Evolutionary conservation across 2,329 filamentous ascomycete genomes (phyloP), one percentile per base, ranked within the genome.

Genomic region (Periconia sp.): DNA sequence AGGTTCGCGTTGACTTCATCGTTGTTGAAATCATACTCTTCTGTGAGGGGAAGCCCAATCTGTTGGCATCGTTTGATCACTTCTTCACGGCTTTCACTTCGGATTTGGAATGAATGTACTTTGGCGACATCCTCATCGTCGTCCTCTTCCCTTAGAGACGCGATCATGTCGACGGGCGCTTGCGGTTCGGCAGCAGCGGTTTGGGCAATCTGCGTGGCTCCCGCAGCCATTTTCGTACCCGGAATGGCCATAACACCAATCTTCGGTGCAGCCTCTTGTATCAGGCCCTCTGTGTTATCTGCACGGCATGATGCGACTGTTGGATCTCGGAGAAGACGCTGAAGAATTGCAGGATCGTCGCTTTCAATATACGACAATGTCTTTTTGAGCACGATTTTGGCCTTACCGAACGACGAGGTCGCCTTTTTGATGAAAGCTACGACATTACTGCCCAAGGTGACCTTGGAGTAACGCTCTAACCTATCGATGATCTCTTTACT

Each of bases 11-110:
- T 99, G 62, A 86, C 83, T 56, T 90, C 85, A 71, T 99, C 94
- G 63, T 94, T 92, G 53, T 92, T 84, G 74, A 97, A 99, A 72
- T 99, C 94, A 74, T 99, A 99, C 75, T 99, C 94, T 72, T 97
- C 92, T 9, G 97, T 84, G 9, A 96, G 88, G 2, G 94, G 94
- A 57, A 91, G 89, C 23, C 88, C 89, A 47, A 99, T 85, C 44
- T 90, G 88, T 49, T 96, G 83, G 68, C 94, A 97, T 54, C 91
- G 88, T 73, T 94, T 92, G 67, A 95, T 91, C 1, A 97, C 92
- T 2, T 82, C 82, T 75, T 96, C 92, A 41, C 97, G 92, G 43
- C 87, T 86, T 57, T 86, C 84, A 61, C 92, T 89, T 2, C 85
- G 84, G 55, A 99, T 95, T 67, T 97, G 90, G 66, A 99, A 97